Base-by-base conservation (phyloP, 2,329 filamentous ascomycete genomes). In the Aspergillus glaucus region DNA sequence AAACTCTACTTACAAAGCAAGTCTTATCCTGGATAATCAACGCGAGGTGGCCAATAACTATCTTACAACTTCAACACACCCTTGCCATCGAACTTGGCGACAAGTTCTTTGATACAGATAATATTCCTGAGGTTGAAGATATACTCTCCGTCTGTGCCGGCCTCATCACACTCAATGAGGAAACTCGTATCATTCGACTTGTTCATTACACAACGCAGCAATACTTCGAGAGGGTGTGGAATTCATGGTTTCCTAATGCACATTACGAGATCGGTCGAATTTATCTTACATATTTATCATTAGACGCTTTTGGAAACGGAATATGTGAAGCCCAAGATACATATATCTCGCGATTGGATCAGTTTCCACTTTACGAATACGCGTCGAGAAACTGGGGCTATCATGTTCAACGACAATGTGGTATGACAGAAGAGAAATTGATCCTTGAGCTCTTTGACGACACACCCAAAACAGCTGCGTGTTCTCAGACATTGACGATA, bases 131-230 rank as follows among this genome's bases (percentile, higher is more conserved):
- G 2, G 2, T 39, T 4, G 24, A 43, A 2, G 34, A 26, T 19
- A 34, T 49, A 9, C 1, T 48, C 8, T 42, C 43, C 6, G 37
- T 37, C 21, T 51, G 46, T 32, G 32, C 39, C n/a, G 46, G 44
- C 1, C 34, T 51, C 1, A 36, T 51, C 4, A 69, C 63, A 0
- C 36, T 74, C 2, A 71, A 77, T 32, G 49, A 68, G 41, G 53
- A 69, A 40, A 75, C 62, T 43, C 43, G 60, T 15, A 59, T 69
- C 22, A 58, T 77, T 9, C 63, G 71, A 3, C 52, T 77, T 0
- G 70, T 75, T 3, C 74, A 78, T 51, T 72, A 74, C 47, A 77
- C 75, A 0, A 63, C 73, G 1, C 69, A 76, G 40, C 66, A 76
- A 36, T 78, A 74, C 53, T 67, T 78, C 39, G 60, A 70, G 15